Conservation (phyloP, 768 basidiomycete species). For the Daedaleopsis nitida region DNA sequence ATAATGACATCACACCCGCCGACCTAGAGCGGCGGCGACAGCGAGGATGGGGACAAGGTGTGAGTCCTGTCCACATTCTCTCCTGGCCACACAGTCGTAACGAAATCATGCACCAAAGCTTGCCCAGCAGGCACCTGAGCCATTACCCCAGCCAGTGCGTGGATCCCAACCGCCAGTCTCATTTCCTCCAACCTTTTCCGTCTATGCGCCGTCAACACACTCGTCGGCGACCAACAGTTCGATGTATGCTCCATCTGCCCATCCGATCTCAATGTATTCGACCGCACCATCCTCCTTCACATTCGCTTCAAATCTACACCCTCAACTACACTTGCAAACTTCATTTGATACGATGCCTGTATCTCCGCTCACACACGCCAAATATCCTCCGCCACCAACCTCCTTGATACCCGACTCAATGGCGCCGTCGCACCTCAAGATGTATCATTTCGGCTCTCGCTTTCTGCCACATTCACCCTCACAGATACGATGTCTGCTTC, state of each 20-base stretch:
- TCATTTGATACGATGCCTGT: constrained; percentile 23
- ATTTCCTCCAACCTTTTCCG: constrained; percentile 5
- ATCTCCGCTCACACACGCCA: constrained; percentile 26
- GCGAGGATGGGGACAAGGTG: constrained; percentile 70
- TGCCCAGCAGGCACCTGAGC: constrained; percentile 5
- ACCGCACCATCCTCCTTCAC: constrained; percentile 19
- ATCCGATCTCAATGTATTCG: constrained; percentile 21
- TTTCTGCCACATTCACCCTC: constrained; percentile 80
- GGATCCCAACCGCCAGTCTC: not conserved
- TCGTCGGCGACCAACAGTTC: not conserved
- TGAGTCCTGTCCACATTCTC: constrained; percentile 23
- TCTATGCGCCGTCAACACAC: constrained; percentile 9
- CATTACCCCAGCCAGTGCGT: not conserved
- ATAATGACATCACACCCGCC: constrained; percentile 62
- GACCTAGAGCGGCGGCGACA: constrained; percentile 57
- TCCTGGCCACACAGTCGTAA: not conserved
- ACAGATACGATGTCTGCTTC: constrained; percentile 75
- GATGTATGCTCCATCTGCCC: constrained; percentile 2
- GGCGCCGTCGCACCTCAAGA: constrained; percentile 62
- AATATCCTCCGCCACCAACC: constrained; percentile 17
- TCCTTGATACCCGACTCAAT: constrained; percentile 41
- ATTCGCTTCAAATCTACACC: constrained; percentile 6
- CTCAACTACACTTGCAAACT: constrained; percentile 27
- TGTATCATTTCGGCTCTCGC: constrained; percentile 82
- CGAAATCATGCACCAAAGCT: constrained; percentile 1